A percentile compares a stretch with the other conserved stretches of the same genome.
These are phyloP conservation scores for Ciborinia camelliae DNA, from an alignment of 2,329 filamentous ascomycete genomes.

Conservation along the genomic window DNA sequence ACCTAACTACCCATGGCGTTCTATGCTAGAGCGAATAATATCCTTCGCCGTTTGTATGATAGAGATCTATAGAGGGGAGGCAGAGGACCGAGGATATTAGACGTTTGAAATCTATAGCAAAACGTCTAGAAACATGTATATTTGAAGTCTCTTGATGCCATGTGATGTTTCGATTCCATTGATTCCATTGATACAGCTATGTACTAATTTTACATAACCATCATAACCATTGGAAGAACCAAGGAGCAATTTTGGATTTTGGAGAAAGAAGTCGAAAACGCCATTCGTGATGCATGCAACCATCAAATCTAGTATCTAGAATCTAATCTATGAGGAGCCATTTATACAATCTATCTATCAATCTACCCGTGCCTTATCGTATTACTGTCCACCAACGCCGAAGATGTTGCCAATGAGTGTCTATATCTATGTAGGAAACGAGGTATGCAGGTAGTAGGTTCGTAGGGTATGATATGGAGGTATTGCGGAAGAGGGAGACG, in stretches of 20 bases:
- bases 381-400: conserved; percentile 6
- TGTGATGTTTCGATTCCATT: too few species aligned
- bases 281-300: not conserved
- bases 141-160: too few species aligned
- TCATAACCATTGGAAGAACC: too few species aligned
- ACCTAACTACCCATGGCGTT: conserved; percentile 5
- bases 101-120: too few species aligned
- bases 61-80: not conserved
- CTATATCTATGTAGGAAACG: not conserved
- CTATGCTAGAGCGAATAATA: not conserved
- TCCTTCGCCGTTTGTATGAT: conserved; percentile 6
- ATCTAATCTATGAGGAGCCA: conserved; percentile 8
- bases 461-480: not conserved
- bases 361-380: not conserved
- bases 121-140: too few species aligned
- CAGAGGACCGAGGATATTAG: not conserved
- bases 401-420: not conserved
- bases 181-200: too few species aligned
- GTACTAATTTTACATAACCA: too few species aligned
- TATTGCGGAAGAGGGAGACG: not conserved
- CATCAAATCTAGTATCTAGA: conserved; percentile 9
- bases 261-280: too few species aligned
- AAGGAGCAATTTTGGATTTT: too few species aligned
- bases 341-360: not conserved
- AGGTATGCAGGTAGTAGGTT: not conserved